Conservation (phyloP, 1,284 basidiomycete genomes). For the Ustilago shanxiensis region DNA sequence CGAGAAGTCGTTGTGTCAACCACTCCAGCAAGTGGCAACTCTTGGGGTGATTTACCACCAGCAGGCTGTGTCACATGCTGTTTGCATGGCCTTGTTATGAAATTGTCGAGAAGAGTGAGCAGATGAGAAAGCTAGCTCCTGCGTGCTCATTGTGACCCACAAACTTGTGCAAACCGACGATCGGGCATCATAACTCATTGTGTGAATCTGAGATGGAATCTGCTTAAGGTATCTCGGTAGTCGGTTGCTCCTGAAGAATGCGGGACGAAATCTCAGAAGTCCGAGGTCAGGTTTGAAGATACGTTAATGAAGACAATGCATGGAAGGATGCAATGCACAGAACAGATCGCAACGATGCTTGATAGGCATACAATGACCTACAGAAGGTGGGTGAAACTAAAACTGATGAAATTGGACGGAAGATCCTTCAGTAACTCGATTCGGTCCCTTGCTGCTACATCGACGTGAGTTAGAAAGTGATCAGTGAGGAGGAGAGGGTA, state of each 20-base stretch:
- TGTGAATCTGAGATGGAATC: not conserved
- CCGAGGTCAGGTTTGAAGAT: not conserved
- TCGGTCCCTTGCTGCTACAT: no score
- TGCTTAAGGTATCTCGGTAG: no score
- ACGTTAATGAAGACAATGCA: not conserved
- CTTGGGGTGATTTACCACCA: no score
- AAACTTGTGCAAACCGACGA: not conserved
- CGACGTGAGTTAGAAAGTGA: no score
- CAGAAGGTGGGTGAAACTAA: not conserved
- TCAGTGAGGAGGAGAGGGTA: not conserved
- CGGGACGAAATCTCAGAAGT: not conserved
- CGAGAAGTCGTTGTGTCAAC: no score
- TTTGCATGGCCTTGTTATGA: not conserved
- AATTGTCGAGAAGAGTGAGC: not conserved
- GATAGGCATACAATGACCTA: not conserved
- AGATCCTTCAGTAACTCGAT: no score
- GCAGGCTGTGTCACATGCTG: no score
- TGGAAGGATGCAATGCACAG: not conserved
- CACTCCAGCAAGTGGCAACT: no score
- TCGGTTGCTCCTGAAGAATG: not conserved
- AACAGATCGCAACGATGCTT: not conserved
- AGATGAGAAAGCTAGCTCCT: slow-evolving; percentile 1
- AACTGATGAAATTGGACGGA: no score
- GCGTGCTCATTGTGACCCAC: not conserved
- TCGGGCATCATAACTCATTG: not conserved